These are phyloP conservation scores for Nannochloris sp. DNA, from an alignment of 139 green algal species.

Conservation along the genomic window DNA sequence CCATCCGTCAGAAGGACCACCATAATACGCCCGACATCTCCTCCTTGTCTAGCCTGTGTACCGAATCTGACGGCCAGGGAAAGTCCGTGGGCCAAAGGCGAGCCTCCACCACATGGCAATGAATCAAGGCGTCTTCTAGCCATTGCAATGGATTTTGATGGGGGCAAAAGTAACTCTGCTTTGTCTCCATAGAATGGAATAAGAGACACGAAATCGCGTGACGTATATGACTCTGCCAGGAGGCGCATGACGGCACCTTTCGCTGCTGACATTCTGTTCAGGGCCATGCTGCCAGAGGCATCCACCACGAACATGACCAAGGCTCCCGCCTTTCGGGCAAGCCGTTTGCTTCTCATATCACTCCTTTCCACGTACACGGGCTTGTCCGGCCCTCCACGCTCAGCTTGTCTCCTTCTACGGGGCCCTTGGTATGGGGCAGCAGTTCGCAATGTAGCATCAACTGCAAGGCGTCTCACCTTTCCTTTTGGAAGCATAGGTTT, in stretches of 20 bases:
- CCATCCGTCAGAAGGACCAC: conserved; percentile 96
- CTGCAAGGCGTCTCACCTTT: conserved; percentile 85
- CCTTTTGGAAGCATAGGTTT: conserved; percentile 97
- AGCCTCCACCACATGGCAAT: conserved; percentile 94
- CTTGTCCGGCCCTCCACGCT: conserved; percentile 18
- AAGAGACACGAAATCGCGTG: conserved; percentile 88
- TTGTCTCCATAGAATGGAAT: conserved; percentile 97
- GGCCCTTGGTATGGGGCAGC: conserved; percentile 90
- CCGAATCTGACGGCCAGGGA: conserved; percentile 62
- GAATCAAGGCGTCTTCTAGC: conserved; percentile 84
- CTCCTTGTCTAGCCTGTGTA: conserved; percentile 58
- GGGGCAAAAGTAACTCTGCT: conserved; percentile 95
- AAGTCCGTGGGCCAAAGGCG: conserved; percentile 90
- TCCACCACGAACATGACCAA: conserved; percentile 87
- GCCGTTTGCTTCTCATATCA: conserved; percentile 93
- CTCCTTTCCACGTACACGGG: conserved; percentile 92
- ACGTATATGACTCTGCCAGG: conserved; percentile 87
- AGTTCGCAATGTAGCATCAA: conserved; percentile 92
- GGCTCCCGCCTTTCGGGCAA: conserved; percentile 92
- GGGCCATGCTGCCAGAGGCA: conserved; percentile 87
- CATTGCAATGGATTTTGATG: conserved; percentile 97
- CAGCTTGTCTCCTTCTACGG: conserved; percentile 29
- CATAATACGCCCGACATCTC: conserved; percentile 91
- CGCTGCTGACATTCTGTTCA: conserved; percentile 96
- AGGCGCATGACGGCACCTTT: conserved; percentile 95